Evolutionary conservation across 495 filamentous ascomycete species (phyloP).

Genomic region (Talaromyces liani): DNA sequence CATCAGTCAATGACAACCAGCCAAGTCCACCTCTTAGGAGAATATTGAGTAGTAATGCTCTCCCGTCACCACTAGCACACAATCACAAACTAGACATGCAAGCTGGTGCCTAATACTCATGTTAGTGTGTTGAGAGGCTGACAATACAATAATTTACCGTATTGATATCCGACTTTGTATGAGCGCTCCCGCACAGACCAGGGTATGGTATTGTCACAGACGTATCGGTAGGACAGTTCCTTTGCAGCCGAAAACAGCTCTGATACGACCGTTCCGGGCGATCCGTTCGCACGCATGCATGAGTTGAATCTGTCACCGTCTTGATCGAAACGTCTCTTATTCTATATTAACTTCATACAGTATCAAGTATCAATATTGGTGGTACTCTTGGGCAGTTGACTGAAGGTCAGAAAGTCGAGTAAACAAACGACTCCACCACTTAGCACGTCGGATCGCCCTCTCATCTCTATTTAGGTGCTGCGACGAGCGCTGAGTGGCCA

Average conservation of each 20-base stretch:
- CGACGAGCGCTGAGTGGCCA: not conserved
- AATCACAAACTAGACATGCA: not conserved
- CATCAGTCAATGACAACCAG: not conserved
- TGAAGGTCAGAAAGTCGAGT: not conserved
- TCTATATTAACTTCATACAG: not conserved
- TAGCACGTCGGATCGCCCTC: not conserved
- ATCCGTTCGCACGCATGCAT: not conserved
- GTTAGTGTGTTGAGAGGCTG: not conserved
- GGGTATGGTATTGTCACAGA: not conserved
- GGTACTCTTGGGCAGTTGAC: not conserved
- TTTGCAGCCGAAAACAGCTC: slow-evolving; percentile 1
- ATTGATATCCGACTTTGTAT: not conserved
- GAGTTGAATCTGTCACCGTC: not conserved
- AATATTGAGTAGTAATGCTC: not conserved
- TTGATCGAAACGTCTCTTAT: not conserved
- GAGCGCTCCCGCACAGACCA: not conserved
- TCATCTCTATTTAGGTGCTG: not conserved
- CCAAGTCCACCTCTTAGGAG: not conserved
- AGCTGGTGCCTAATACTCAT: not conserved
- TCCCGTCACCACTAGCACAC: not conserved
- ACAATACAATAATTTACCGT: not conserved
- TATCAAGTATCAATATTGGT: not conserved
- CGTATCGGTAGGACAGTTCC: not conserved
- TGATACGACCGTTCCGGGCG: slow-evolving; percentile 1
- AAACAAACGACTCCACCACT: not conserved